These are phyloP conservation scores for Petunia axillaris DNA, from an alignment of 257 asterid genomes.

Conservation along the genomic window DNA sequence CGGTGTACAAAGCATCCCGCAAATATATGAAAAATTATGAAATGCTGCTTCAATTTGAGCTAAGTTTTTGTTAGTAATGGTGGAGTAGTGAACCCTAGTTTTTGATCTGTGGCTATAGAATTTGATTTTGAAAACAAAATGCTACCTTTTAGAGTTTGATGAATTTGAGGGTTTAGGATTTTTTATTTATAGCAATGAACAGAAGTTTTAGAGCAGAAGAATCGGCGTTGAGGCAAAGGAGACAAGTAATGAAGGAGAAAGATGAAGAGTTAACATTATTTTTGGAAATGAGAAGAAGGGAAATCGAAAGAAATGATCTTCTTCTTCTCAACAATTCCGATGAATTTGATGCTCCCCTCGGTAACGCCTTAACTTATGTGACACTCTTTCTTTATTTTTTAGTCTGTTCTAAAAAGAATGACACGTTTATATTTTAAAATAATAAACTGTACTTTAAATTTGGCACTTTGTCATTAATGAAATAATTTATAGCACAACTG, in stretches of 20 bases:
- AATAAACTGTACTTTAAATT: no score
- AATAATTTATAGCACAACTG: no score
- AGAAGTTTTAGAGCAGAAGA: slow-evolving; percentile 61
- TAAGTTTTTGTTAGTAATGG: slow-evolving; percentile 34
- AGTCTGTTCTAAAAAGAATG: no score
- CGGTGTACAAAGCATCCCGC: neutral
- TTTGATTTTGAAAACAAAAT: neutral
- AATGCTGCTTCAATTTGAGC: slow-evolving; percentile 50
- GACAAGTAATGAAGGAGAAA: slow-evolving; percentile 57
- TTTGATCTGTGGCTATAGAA: slow-evolving; percentile 45
- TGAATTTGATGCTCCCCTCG: slow-evolving; percentile 71
- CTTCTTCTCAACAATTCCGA: slow-evolving; percentile 66
- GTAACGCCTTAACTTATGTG: slow-evolving; percentile 32
- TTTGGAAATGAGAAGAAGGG: slow-evolving; percentile 81
- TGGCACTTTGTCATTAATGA: no score
- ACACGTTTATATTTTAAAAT: no score
- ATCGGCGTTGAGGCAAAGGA: slow-evolving; percentile 44
- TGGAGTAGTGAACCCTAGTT: slow-evolving; percentile 40
- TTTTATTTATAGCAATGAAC: slow-evolving; percentile 53
- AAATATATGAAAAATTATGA: slow-evolving; percentile 13
- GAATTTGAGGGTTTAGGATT: slow-evolving; percentile 28
- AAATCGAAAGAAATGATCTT: slow-evolving; percentile 74
- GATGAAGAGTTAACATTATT: slow-evolving; percentile 85
- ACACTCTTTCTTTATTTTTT: no score
- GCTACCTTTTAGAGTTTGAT: neutral